Evolutionary conservation across 2,329 filamentous ascomycete genomes (phyloP), one percentile per base, ranked within the genome.

Genomic region (Penicillium janthinellum): DNA sequence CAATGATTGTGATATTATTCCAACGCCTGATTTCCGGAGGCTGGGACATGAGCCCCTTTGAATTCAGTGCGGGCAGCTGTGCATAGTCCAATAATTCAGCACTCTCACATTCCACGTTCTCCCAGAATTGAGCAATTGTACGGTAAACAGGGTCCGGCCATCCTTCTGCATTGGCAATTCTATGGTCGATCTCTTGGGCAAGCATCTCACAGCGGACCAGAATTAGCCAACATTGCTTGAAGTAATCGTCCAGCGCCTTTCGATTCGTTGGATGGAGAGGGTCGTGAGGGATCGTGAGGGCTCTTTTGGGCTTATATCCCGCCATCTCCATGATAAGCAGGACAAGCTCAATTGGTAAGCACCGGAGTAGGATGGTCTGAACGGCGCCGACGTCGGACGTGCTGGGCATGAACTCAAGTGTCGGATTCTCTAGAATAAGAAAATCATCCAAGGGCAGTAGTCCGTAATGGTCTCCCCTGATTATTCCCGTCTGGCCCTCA

Each of bases 251-350:
- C 7, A 59, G 31, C 39, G 37, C 47, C 5, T 45, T 37, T 34
- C 44, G 41, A 28, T 58, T 58, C 22, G 28, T 25, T 20, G 50
- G 50, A 51, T 58, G 56, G 10, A 59, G 48, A 4, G 57, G 57
- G 31, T 59, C 57, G 47, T 59, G 52, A 25, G 52, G 57, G 28
- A 59, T 50, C 14, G 47, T 28, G n/a, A 59, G 52, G 17, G 39
- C 34, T 35, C 57, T 50, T 25, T 25, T 34, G 3, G 31, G 22
- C 11, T 35, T 47, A 51, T 59, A 56, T 15, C 48, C 52, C 14
- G 52, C 57, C 8, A 51, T 34, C 14, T 56, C 28, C 57, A 59
- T 51, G 20, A 48, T 56, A 12, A 28, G 41, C 20, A 59, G 17
- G n/a, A 41, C 53, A 20, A 56, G 45, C 37, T 59, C 57, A 12